Conservation (phyloP, 2,329 filamentous ascomycete species). For the Didymella segeticola region DNA sequence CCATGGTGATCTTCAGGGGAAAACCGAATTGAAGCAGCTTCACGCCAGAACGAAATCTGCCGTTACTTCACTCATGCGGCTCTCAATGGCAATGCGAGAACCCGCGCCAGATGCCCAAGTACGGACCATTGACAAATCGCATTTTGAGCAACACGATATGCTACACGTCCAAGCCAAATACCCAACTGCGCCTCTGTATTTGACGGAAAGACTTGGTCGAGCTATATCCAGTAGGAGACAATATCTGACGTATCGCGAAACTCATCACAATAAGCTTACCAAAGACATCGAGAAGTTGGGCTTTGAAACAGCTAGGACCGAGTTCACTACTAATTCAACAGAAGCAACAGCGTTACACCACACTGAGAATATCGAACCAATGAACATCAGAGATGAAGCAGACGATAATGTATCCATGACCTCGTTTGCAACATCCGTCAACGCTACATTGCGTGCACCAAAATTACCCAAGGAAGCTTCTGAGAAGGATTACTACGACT, state of each 20-base stretch:
- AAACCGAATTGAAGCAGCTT: slow-evolving; percentile 17
- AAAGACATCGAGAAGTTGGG: slow-evolving; percentile 30
- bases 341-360: slow-evolving; percentile 21
- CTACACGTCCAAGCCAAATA: slow-evolving; percentile 2
- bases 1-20: not conserved
- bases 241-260: slow-evolving; percentile 43
- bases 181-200: not conserved
- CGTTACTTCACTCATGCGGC: slow-evolving; percentile 40
- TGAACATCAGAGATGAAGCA: slow-evolving; percentile 16
- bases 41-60: slow-evolving; percentile 26
- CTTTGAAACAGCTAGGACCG: slow-evolving; percentile 24
- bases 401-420: slow-evolving; percentile 35
- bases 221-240: slow-evolving; percentile 42
- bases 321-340: slow-evolving; percentile 27
- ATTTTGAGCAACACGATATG: slow-evolving; percentile 37
- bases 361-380: slow-evolving; percentile 5
- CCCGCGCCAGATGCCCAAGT: slow-evolving; percentile 41
- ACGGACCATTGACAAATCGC: slow-evolving; percentile 34
- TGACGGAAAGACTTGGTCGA: slow-evolving; percentile 37
- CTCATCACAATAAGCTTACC: slow-evolving; percentile 40
- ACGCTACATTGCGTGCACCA: slow-evolving; percentile 30
- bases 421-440: slow-evolving; percentile 35
- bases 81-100: slow-evolving; percentile 44
- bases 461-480: slow-evolving; percentile 28
- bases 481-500: slow-evolving; percentile 38